phyloP scores from a whole-genome alignment of 495 filamentous ascomycete species.

The Talaromyces nanjingensis region DNA sequence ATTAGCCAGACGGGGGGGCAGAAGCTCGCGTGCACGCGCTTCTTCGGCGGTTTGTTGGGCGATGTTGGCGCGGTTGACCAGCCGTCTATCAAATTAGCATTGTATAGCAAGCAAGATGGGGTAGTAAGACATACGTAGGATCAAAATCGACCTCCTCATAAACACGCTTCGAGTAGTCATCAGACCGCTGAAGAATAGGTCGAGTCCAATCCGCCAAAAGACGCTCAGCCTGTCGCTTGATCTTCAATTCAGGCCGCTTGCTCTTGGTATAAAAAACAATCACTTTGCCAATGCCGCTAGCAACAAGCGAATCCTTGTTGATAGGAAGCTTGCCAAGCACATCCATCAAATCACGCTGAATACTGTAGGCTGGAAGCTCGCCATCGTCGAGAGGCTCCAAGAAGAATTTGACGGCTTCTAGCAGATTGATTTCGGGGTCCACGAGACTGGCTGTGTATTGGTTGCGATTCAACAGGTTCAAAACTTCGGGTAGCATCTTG shows the following conservation, averaged over 20 bases:
- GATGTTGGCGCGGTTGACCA: slow-evolving; percentile 35
- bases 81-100: slow-evolving; percentile 14
- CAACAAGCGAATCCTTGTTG: slow-evolving; percentile 79
- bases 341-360: slow-evolving; percentile 89
- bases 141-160: slow-evolving; percentile 50
- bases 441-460: slow-evolving; percentile 72
- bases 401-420: slow-evolving; percentile 94
- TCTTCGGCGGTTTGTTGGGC: slow-evolving; percentile 49
- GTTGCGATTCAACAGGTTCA: slow-evolving; percentile 79
- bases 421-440: slow-evolving; percentile 89
- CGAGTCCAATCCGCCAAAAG: slow-evolving; percentile 92
- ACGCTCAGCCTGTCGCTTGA: slow-evolving; percentile 90
- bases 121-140: slow-evolving; percentile 50
- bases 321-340: slow-evolving; percentile 74
- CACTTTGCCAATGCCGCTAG: slow-evolving; percentile 92
- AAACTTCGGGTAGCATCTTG: slow-evolving; percentile 88
- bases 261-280: slow-evolving; percentile 94
- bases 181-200: slow-evolving; percentile 86
- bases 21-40: slow-evolving; percentile 62
- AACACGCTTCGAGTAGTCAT: slow-evolving; percentile 81
- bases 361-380: slow-evolving; percentile 88
- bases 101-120: no score
- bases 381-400: slow-evolving; percentile 92
- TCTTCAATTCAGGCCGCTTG: slow-evolving; percentile 72
- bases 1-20: slow-evolving; percentile 60